Evolutionary conservation across 2,329 filamentous ascomycete genomes (phyloP).

Genomic region (Xylariaceae sp.): DNA sequence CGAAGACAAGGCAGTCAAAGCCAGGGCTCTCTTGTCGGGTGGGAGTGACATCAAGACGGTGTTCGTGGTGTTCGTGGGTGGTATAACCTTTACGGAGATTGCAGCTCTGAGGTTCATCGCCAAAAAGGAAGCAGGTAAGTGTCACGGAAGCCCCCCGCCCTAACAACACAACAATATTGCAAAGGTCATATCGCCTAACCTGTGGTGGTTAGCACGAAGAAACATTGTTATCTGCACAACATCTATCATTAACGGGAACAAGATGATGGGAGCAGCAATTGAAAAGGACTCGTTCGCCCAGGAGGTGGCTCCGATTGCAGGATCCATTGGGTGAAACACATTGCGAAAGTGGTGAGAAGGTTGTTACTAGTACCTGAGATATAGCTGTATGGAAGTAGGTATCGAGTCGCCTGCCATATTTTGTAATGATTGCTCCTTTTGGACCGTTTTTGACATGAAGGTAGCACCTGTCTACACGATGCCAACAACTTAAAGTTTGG

Average conservation of each 20-base stretch:
- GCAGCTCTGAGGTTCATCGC: slow-evolving; percentile 88
- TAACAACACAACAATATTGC: no score
- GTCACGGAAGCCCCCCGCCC: neutral
- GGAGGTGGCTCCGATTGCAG: slow-evolving; percentile 27
- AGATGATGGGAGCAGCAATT: slow-evolving; percentile 79
- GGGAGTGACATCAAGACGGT: slow-evolving; percentile 73
- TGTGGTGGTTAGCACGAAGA: slow-evolving; percentile 51
- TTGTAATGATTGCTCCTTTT: no score
- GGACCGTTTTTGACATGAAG: no score
- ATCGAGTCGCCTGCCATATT: no score
- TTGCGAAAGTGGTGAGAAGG: no score
- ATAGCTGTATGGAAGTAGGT: no score
- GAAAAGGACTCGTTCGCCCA: slow-evolving; percentile 61
- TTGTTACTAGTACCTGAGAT: no score
- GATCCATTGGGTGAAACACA: slow-evolving; percentile 7
- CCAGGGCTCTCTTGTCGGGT: slow-evolving; percentile 74
- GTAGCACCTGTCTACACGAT: no score
- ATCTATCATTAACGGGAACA: slow-evolving; percentile 81
- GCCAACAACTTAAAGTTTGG: no score
- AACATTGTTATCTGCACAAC: slow-evolving; percentile 92
- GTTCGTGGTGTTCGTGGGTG: slow-evolving; percentile 96
- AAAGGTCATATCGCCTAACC: no score
- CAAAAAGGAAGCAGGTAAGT: slow-evolving; percentile 66
- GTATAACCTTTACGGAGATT: slow-evolving; percentile 93
- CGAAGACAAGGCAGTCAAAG: slow-evolving; percentile 86